phyloP scores from a whole-genome alignment of 106 monocot genomes.

The Vanilla planifolia region DNA sequence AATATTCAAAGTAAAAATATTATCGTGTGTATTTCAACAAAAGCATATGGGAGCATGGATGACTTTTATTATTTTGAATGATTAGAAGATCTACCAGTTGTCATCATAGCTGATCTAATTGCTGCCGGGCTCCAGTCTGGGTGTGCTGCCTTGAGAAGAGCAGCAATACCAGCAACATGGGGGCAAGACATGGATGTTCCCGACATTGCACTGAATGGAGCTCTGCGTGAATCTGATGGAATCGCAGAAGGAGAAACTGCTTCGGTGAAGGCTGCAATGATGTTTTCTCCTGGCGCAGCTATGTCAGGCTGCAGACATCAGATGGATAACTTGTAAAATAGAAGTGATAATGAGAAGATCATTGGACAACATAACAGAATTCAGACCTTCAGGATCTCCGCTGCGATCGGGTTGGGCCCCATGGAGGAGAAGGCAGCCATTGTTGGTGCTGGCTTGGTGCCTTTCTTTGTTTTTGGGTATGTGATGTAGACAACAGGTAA shows the following conservation, averaged over 20 bases:
- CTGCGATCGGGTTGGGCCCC: conserved; percentile 81
- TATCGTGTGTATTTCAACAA: not conserved
- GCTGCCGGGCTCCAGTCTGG: conserved; percentile 85
- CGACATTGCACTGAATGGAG: conserved; percentile 72
- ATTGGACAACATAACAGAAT: not conserved
- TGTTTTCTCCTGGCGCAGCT: conserved; percentile 86
- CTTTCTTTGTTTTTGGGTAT: conserved; percentile 40
- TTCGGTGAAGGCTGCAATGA: conserved; percentile 54
- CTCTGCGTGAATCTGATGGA: conserved; percentile 58
- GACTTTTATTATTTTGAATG: too few relatives aligned
- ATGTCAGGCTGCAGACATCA: conserved; percentile 66
- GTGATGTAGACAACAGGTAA: conserved; percentile 51
- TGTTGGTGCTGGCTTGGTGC: conserved; percentile 55
- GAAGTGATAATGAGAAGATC: not conserved
- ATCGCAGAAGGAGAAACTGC: conserved; percentile 18
- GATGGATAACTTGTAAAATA: not conserved
- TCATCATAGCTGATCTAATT: conserved; percentile 94
- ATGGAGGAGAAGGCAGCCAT: conserved; percentile 85
- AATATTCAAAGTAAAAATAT: not conserved
- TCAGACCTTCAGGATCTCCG: conserved; percentile 83
- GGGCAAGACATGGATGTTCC: conserved; percentile 99
- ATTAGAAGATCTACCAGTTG: too few relatives aligned
- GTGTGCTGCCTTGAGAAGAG: conserved; percentile 64
- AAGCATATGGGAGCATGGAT: too few relatives aligned
- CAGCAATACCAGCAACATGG: conserved; percentile 90